Base-by-base conservation (phyloP, 164 flowering plant species). In the Chimonanthus praecox region DNA sequence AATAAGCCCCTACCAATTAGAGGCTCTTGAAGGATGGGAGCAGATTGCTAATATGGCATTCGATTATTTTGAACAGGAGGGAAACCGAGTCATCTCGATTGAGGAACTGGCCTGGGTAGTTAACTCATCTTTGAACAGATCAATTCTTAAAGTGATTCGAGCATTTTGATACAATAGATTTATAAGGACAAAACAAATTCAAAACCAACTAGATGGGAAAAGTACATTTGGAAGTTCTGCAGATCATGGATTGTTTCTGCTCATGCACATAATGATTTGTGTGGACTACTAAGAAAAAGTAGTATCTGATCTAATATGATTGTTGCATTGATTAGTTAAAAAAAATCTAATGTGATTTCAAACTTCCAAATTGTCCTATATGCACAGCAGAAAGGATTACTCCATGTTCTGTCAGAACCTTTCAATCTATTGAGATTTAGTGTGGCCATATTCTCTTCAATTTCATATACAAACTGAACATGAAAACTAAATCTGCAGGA, bases 21-120 rank as follows among this genome's bases (percentile, higher is more conserved):
- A 93, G 80, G 95, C 95, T 73, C 89, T 86, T 79, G 92, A 90
- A 70, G 83, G 77, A 4, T 94, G 98, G 99, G 98, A 92, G 62
- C 79, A 80, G 58, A 88, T 94, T 70, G 92, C 95, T 18, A 82
- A 65, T 15, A 74, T 80, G 3, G 97, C 94, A 43, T 96, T 88
- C 51, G 88, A 87, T 75, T 73, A 83, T 79, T 94, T 96, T 73
- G 98, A 96, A 77, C 80, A 77, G 78, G 97, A 94, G 70, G 98
- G 97, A 62, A 94, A 94, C 79, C 83, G 87, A 43, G 80, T 81
- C 64, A 88, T 84, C 49, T 86, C 97, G 0, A 86, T 91, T 5
- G 90, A 87, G 73, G 95, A 94, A 84, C 71, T 96, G 80, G 92
- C 95, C 1, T 80, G 81, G 87, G 99, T 96, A 84, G 5, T 76